phyloP scores from a whole-genome alignment of 2,329 filamentous ascomycete genomes.

The Exserohilum turcica region DNA sequence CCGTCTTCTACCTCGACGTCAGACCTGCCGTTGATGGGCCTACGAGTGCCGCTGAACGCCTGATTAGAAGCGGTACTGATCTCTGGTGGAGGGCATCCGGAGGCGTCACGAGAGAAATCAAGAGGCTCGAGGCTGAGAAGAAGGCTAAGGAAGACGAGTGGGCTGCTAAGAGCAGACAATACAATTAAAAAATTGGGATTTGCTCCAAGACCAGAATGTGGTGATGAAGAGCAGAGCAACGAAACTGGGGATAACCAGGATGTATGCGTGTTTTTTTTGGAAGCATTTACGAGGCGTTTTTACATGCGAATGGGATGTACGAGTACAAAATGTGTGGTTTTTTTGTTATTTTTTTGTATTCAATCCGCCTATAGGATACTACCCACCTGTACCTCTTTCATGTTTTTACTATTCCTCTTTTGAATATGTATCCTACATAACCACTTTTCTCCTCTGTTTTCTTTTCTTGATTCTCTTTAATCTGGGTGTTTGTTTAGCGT shows the following conservation, averaged over 20 bases:
- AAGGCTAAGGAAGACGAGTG: slow-evolving; percentile 36
- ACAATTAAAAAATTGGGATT: slow-evolving; percentile 23
- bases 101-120: slow-evolving; percentile 62
- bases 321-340: too few species aligned
- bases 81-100: slow-evolving; percentile 91
- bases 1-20: slow-evolving; percentile 95
- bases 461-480: too few species aligned
- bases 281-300: too few species aligned
- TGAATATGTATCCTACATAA: too few species aligned
- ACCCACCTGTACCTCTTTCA: too few species aligned
- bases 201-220: background rate
- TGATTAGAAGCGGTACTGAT: slow-evolving; percentile 89
- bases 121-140: slow-evolving; percentile 39
- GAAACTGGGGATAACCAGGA: background rate
- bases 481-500: too few species aligned
- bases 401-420: too few species aligned
- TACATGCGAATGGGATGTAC: too few species aligned
- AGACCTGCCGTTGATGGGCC: slow-evolving; percentile 85
- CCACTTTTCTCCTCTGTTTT: too few species aligned
- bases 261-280: background rate
- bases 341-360: too few species aligned
- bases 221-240: background rate
- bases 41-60: slow-evolving; percentile 76
- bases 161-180: slow-evolving; percentile 28
- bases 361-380: too few species aligned